These are phyloP conservation scores for Spiromyces aspiralis DNA, from an alignment of 371 early-diverging fungal genomes.

Conservation along the genomic window DNA sequence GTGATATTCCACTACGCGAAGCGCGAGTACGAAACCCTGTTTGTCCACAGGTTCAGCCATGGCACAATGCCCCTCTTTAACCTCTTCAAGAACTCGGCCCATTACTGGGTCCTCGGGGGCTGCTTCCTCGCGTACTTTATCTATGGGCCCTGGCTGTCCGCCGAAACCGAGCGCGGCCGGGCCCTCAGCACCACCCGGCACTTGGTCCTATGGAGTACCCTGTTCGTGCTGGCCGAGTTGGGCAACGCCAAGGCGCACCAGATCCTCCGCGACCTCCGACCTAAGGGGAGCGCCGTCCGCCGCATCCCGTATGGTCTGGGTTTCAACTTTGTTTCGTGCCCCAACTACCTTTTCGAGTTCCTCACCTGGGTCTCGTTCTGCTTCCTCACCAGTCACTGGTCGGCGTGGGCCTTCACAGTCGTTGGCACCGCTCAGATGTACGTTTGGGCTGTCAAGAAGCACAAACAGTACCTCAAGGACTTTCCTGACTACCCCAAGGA, in stretches of 20 bases:
- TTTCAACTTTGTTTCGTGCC: slow-evolving; percentile 72
- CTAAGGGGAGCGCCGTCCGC: slow-evolving; percentile 74
- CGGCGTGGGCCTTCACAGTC: slow-evolving; percentile 57
- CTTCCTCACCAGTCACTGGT: slow-evolving; percentile 37
- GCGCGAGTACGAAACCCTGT: slow-evolving; percentile 84
- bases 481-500: slow-evolving; percentile 82
- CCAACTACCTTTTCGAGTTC: slow-evolving; percentile 91
- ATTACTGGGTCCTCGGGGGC: slow-evolving; percentile 88
- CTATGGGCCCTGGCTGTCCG: slow-evolving; percentile 46
- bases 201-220: slow-evolving; percentile 9
- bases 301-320: slow-evolving; percentile 89
- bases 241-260: slow-evolving; percentile 75
- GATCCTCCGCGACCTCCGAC: slow-evolving; percentile 81
- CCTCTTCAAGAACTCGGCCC: slow-evolving; percentile 87
- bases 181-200: slow-evolving; percentile 8
- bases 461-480: slow-evolving; percentile 76
- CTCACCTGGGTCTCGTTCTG: slow-evolving; percentile 67
- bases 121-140: slow-evolving; percentile 69
- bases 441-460: slow-evolving; percentile 95
- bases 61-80: slow-evolving; percentile 90
- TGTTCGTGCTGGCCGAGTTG: slow-evolving; percentile 51
- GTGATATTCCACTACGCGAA: slow-evolving; percentile 78
- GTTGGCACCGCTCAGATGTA: slow-evolving; percentile 83
- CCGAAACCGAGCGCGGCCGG: slow-evolving; percentile 24
- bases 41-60: slow-evolving; percentile 86